A percentile compares a stretch with the other conserved stretches of the same genome.
Evolutionary conservation across 805 yeast species (phyloP).

Genomic region (Blastobotrys chiropterorum): DNA sequence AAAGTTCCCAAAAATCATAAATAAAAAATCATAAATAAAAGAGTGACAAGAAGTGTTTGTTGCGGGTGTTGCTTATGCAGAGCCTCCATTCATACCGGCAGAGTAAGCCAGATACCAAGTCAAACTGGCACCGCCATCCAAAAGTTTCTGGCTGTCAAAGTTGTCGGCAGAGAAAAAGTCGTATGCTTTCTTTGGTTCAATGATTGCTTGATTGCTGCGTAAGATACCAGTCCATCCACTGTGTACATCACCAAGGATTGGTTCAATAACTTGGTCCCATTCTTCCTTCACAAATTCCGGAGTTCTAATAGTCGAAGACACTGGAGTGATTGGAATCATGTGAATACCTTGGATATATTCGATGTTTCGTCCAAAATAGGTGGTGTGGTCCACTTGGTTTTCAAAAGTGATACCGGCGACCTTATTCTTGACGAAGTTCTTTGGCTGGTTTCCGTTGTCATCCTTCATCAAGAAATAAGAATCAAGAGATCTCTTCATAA

Average conservation of each 20-base stretch:
- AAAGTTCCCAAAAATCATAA: background rate
- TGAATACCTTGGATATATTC: conserved; percentile 78
- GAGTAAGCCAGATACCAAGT: conserved; percentile 82
- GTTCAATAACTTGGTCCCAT: conserved; percentile 49
- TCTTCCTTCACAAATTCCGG: conserved; percentile 47
- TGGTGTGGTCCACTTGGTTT: conserved; percentile 67
- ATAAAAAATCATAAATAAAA: background rate
- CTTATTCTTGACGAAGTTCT: conserved; percentile 49
- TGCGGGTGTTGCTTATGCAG: background rate
- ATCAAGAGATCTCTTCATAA: conserved; percentile 50
- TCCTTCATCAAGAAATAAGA: conserved; percentile 46
- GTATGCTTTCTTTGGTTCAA: conserved; percentile 60
- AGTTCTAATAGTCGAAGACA: conserved; percentile 48
- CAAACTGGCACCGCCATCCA: conserved; percentile 80
- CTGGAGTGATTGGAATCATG: conserved; percentile 69
- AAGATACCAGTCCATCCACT: conserved; percentile 60
- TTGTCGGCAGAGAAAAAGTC: conserved; percentile 49
- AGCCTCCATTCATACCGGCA: conserved; percentile 33
- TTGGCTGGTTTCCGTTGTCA: conserved; percentile 49
- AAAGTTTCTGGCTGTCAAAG: conserved; percentile 44
- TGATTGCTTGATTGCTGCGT: conserved; percentile 67
- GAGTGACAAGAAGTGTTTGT: background rate
- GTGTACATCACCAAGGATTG: conserved; percentile 41
- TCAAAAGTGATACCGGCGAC: conserved; percentile 76
- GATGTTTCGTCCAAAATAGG: conserved; percentile 59